A percentile compares a stretch with the other conserved stretches of the same genome.
phyloP scores from a whole-genome alignment of 208 protist species.

The Trypanosoma melophagium region DNA sequence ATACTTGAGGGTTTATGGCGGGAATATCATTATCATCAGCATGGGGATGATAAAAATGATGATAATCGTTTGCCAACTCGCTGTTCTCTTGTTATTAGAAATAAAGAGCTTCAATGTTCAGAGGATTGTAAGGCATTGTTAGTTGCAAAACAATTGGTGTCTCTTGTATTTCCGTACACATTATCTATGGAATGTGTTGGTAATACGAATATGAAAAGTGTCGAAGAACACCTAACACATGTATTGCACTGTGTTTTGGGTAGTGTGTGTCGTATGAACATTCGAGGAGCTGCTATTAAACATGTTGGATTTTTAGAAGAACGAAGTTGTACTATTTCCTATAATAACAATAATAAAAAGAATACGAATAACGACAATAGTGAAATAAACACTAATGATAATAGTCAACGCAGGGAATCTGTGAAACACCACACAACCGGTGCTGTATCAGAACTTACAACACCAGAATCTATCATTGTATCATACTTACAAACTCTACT shows the following conservation, averaged over 20 bases:
- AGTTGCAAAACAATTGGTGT: constrained; percentile 5
- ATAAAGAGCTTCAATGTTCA: background rate
- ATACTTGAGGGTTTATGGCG: constrained; percentile 18
- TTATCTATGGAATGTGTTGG: background rate
- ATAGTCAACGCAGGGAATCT: too few relatives aligned
- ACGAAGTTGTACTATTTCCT: constrained; percentile 11
- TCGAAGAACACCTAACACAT: constrained; percentile 23
- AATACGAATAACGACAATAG: background rate
- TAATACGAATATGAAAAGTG: background rate
- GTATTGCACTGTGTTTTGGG: constrained; percentile 39
- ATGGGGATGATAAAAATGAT: background rate
- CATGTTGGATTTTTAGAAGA: constrained; percentile 51
- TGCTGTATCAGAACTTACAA: constrained; percentile 28
- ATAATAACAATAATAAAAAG: background rate
- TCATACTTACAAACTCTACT: constrained; percentile 53
- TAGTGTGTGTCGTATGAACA: constrained; percentile 48
- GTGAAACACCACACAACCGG: constrained; percentile 1
- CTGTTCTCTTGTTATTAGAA: constrained; percentile 6
- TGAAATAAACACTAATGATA: background rate
- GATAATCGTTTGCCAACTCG: background rate
- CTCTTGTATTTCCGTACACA: constrained; percentile 26
- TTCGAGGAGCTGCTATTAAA: constrained; percentile 55
- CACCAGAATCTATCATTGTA: constrained; percentile 41
- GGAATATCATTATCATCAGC: background rate
- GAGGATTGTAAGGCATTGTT: constrained; percentile 9